These are phyloP conservation scores for Sporopachydermia lactativora DNA, from an alignment of 805 yeast species.

Conservation along the genomic window DNA sequence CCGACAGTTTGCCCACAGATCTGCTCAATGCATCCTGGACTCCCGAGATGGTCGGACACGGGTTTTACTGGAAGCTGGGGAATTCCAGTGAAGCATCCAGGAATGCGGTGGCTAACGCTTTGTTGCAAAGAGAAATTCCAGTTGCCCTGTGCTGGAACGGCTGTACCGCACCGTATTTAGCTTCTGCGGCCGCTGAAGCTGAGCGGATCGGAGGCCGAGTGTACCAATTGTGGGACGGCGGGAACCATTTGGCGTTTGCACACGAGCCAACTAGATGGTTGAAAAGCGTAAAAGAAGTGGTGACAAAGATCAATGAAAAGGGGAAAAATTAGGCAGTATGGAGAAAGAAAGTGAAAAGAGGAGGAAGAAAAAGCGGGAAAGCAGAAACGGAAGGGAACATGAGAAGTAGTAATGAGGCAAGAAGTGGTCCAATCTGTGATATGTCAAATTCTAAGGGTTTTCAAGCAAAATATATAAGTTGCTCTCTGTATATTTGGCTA, in stretches of 20 bases:
- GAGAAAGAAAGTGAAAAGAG: too few species aligned
- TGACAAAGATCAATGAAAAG: too few species aligned
- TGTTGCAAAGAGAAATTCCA: not conserved
- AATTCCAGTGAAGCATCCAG: not conserved
- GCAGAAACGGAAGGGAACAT: too few species aligned
- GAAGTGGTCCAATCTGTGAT: too few species aligned
- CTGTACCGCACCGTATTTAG: not conserved
- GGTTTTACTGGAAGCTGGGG: conserved; percentile 1
- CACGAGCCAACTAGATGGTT: not conserved
- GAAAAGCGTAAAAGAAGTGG: not conserved
- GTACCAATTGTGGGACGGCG: not conserved
- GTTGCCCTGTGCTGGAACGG: conserved; percentile 1
- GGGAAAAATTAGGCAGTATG: too few species aligned
- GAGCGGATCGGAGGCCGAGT: not conserved
- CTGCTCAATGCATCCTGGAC: not conserved
- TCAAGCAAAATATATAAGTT: too few species aligned
- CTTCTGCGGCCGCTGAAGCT: not conserved
- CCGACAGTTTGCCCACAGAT: not conserved
- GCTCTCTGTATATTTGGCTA: too few species aligned
- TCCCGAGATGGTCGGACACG: conserved; percentile 1
- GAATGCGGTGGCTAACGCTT: not conserved
- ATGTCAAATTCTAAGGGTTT: too few species aligned
- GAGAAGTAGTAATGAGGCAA: too few species aligned
- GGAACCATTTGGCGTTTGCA: not conserved
- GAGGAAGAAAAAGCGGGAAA: too few species aligned